Evolutionary conservation across 306 rosid genomes (phyloP).

Genomic region (Spatholobus suberectus): DNA sequence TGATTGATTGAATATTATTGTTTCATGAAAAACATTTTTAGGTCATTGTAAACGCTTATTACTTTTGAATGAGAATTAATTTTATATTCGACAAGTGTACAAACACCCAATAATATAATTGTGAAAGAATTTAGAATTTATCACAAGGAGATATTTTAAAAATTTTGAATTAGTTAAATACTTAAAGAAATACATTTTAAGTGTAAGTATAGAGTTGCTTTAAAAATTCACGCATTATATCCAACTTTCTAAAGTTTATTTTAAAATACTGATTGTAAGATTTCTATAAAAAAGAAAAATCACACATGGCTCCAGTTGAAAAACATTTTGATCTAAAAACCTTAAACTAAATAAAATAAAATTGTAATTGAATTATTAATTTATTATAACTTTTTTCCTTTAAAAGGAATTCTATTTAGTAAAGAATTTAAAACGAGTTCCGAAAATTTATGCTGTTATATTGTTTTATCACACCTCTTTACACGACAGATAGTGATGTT

Average conservation of each 20-base stretch:
- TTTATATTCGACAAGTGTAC: background rate
- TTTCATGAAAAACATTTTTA: background rate
- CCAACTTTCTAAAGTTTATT: too few relatives aligned
- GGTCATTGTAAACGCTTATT: background rate
- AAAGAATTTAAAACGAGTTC: background rate
- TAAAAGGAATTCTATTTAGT: background rate
- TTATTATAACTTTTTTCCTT: background rate
- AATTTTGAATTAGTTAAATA: background rate
- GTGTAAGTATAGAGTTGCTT: background rate
- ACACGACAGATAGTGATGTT: background rate
- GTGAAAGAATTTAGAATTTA: background rate
- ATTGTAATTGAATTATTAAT: background rate
- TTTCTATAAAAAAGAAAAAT: background rate
- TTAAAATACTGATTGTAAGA: background rate
- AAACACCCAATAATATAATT: background rate
- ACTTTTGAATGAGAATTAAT: background rate
- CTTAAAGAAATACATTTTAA: background rate
- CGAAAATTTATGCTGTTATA: slow-evolving; percentile 2
- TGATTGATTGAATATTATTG: background rate
- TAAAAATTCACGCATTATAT: too few relatives aligned
- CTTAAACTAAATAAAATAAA: background rate
- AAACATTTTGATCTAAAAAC: background rate
- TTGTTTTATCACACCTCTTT: background rate
- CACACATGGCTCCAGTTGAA: background rate
- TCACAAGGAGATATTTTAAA: background rate